Evolutionary conservation across 805 yeast species (phyloP).

Genomic region (Metschnikowia colocasiae): DNA sequence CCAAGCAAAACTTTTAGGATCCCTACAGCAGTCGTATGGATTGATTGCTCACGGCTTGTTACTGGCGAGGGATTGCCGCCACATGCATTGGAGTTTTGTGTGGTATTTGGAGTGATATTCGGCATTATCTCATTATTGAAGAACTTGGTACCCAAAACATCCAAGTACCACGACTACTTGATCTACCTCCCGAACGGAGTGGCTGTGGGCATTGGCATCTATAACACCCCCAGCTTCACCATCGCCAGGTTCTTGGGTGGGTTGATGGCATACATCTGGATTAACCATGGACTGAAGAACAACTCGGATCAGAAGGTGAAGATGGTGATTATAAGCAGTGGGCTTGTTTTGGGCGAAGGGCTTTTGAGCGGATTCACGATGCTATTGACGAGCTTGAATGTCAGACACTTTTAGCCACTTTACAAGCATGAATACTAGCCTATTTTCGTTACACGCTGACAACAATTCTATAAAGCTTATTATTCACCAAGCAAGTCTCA

Average conservation of each 20-base stretch:
- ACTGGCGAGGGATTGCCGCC: constrained; percentile 91
- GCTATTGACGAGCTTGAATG: constrained; percentile 64
- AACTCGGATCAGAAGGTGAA: constrained; percentile 51
- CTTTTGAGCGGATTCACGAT: constrained; percentile 78
- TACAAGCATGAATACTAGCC: background rate
- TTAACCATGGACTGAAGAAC: constrained; percentile 24
- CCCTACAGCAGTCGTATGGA: constrained; percentile 96
- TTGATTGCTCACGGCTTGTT: constrained; percentile 89
- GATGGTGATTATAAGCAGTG: constrained; percentile 86
- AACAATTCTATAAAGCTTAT: background rate
- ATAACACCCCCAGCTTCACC: constrained; percentile 90
- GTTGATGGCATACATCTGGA: constrained; percentile 57
- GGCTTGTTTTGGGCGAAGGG: constrained; percentile 92
- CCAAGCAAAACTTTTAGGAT: constrained; percentile 80
- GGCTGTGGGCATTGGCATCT: constrained; percentile 95
- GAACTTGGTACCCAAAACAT: constrained; percentile 47
- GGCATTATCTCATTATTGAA: constrained; percentile 64
- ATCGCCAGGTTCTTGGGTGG: constrained; percentile 93
- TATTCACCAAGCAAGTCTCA: background rate
- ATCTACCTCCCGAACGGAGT: constrained; percentile 86
- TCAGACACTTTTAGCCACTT: constrained; percentile 22
- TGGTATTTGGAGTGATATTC: constrained; percentile 62
- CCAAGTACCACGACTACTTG: constrained; percentile 37
- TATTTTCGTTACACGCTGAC: background rate
- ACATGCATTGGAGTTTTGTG: constrained; percentile 57